phyloP scores from a whole-genome alignment of 106 monocot species.

The Cymbidium sinense region DNA sequence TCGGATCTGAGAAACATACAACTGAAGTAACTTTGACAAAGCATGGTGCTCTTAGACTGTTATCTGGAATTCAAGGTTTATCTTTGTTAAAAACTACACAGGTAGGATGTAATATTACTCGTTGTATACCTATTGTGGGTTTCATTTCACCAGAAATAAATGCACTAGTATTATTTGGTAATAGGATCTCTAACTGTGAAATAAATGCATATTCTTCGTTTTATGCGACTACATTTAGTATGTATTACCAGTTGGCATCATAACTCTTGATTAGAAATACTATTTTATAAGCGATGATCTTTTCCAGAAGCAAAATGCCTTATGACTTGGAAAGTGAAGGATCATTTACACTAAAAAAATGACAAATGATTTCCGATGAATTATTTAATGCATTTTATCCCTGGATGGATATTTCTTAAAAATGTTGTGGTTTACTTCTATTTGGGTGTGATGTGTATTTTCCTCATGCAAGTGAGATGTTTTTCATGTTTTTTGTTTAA shows the following conservation, averaged over 20 bases:
- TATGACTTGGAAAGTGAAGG: background rate
- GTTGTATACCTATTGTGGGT: background rate
- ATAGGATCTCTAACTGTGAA: background rate
- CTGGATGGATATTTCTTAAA: background rate
- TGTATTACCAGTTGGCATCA: background rate
- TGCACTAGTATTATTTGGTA: background rate
- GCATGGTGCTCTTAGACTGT: constrained; percentile 50
- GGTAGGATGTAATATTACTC: constrained; percentile 31
- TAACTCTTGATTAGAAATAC: background rate
- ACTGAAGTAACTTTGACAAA: constrained; percentile 75
- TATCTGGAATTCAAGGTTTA: constrained; percentile 70
- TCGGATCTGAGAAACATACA: constrained; percentile 77
- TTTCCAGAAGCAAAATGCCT: background rate
- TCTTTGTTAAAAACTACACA: constrained; percentile 84
- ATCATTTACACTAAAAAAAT: background rate
- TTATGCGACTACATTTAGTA: background rate
- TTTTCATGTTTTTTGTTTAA: background rate
- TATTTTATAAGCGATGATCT: background rate
- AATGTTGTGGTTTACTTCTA: background rate
- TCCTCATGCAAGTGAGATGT: background rate
- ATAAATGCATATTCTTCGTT: background rate
- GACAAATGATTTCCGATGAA: background rate
- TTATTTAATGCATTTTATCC: background rate
- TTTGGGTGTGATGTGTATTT: background rate
- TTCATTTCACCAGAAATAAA: background rate